Evolutionary conservation across 768 basidiomycete genomes (phyloP).

Genomic region (Favolaschia claudopus): DNA sequence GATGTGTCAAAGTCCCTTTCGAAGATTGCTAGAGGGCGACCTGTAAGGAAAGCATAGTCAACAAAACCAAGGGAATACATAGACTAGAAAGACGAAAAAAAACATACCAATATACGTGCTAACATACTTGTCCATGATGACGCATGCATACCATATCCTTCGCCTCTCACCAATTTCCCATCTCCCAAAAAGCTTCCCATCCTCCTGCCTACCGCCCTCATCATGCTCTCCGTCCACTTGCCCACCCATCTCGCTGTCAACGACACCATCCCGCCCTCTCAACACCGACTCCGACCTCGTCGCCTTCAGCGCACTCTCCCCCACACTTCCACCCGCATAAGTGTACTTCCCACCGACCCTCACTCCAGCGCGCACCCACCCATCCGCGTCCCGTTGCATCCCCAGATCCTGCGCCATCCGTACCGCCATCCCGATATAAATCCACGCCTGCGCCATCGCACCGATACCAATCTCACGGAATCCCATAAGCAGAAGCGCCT

Average conservation of each 20-base stretch:
- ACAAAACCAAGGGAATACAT: slow-evolving; percentile 2
- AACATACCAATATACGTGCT: slow-evolving; percentile 75
- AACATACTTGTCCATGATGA: slow-evolving; percentile 82
- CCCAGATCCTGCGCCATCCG: slow-evolving; percentile 93
- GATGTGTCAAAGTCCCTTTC: slow-evolving; percentile 81
- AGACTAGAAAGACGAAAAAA: slow-evolving; percentile 6
- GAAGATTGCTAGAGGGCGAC: slow-evolving; percentile 76
- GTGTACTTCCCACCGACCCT: slow-evolving; percentile 41
- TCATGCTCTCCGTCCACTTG: neutral
- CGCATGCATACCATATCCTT: slow-evolving; percentile 81
- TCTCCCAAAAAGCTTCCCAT: slow-evolving; percentile 56
- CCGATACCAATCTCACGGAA: slow-evolving; percentile 90
- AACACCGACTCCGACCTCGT: neutral
- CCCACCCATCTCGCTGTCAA: neutral
- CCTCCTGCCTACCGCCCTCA: neutral
- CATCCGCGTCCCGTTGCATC: slow-evolving; percentile 82
- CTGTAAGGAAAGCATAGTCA: slow-evolving; percentile 36
- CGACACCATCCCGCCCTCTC: neutral
- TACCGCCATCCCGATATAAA: slow-evolving; percentile 86
- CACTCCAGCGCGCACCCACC: slow-evolving; percentile 70
- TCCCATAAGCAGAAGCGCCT: slow-evolving; percentile 81
- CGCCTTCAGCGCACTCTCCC: neutral
- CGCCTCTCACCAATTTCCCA: slow-evolving; percentile 74
- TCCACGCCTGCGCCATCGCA: slow-evolving; percentile 89
- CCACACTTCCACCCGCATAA: neutral